Evolutionary conservation across 352 stramenopile species (phyloP), one percentile per base, ranked within the genome.

Genomic region (Phytophthora colocasiae): DNA sequence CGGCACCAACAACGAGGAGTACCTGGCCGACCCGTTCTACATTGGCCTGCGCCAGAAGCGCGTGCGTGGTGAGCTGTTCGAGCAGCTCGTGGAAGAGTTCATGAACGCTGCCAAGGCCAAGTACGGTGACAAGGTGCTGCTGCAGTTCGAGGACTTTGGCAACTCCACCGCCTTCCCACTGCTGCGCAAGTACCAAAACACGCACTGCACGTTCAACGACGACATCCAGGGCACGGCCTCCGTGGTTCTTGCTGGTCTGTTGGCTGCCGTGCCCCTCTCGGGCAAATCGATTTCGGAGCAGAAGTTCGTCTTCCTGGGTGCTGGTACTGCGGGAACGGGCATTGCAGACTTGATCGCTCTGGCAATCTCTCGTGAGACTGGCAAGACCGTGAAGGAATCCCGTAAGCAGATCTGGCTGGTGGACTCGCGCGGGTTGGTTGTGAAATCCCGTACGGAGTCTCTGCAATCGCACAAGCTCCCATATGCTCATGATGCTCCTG

Each of bases 11-110:
- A 99, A 99, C 73, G 77, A 97, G 58, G 81, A 87, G 39, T 89
- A 98, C 62, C 77, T 98, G 39, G 81, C 92, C 6, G 96, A 99
- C 63, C 82, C 92, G 49, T 95, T 97, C 69, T 99, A 99, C 77
- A 88, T 99, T 59, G 97, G 97, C 24, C 79, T 98, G 32, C 84
- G 92, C 49, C 85, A 91, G 59, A 90, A 95, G 69, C 87, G 97
- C 53, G 81, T 97, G 27, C 85, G 85, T 36, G 95, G 95, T 34
- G 73, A 90, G 34, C 72, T 84, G 34, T 99, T 98, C 62, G 95
- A 98, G 75, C 75, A 97, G 52, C 79, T 99, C 43, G 87, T 99
- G 14, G 93, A 99, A 43, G 96, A 99, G 81, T 99, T 99, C 74
- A 98, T 99, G 86, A 80, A 95, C 63, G 92, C 93, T 1, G 89